Conservation (phyloP, 129 eudicot species). For the sunflower (Helianthus annuus) region DNA sequence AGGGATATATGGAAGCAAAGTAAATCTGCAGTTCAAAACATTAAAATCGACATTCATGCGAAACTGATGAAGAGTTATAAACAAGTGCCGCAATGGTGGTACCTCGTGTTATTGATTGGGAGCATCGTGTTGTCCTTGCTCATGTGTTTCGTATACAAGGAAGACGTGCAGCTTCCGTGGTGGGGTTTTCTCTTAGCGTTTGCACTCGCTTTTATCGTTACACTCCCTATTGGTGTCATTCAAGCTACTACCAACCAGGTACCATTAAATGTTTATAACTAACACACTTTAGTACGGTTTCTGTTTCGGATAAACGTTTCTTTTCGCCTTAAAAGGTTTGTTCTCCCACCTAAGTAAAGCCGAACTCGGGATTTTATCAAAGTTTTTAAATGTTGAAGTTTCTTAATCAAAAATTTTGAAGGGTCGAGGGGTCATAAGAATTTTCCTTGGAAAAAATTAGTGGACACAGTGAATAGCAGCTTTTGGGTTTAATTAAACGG, state of each 20-base stretch:
- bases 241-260: constrained; percentile 99
- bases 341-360: too few species aligned
- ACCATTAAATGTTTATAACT: neutral
- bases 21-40: constrained; percentile 68
- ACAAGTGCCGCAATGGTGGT: constrained; percentile 96
- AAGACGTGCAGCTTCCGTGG: constrained; percentile 93
- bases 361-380: too few species aligned
- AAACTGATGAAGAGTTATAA: constrained; percentile 81
- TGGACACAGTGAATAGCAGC: too few species aligned
- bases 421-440: too few species aligned
- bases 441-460: too few species aligned
- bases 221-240: constrained; percentile 94
- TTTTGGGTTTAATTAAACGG: too few species aligned
- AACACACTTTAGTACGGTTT: too few species aligned
- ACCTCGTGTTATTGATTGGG: constrained; percentile 58
- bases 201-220: constrained; percentile 72
- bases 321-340: too few species aligned
- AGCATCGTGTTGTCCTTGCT: constrained; percentile 70
- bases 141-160: constrained; percentile 82
- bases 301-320: too few species aligned
- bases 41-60: constrained; percentile 64
- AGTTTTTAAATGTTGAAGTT: too few species aligned
- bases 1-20: constrained; percentile 96
- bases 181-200: constrained; percentile 97
- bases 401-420: too few species aligned